phyloP scores from a whole-genome alignment of 148 eudicot genomes.

The Nepenthes gracilis region DNA sequence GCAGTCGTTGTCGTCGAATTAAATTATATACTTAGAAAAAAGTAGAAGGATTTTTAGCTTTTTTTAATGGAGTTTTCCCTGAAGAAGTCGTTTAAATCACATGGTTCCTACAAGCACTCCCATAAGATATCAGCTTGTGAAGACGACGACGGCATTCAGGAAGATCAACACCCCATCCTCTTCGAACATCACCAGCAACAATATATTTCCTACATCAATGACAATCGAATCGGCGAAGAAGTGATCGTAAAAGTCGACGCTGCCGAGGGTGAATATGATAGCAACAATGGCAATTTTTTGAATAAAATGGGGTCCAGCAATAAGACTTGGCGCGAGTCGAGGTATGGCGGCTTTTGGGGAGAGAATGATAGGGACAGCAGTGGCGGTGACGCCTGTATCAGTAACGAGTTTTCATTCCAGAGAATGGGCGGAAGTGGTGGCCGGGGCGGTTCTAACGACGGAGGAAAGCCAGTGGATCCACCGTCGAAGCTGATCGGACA shows the following conservation, averaged over 20 bases:
- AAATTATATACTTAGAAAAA: too few species aligned
- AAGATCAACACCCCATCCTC: constrained; percentile 31
- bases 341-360: not conserved
- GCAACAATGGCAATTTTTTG: not conserved
- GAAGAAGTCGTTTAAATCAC: constrained; percentile 16
- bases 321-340: constrained; percentile 7
- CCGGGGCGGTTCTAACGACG: too few species aligned
- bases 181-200: constrained; percentile 11
- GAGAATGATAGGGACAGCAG: too few species aligned
- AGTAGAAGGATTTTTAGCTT: not conserved
- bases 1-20: not conserved
- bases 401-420: too few species aligned
- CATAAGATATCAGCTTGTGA: constrained; percentile 4
- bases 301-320: not conserved
- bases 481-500: constrained; percentile 31
- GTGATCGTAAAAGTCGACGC: constrained; percentile 37
- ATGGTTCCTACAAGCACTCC: constrained; percentile 11
- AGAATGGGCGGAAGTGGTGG: too few species aligned
- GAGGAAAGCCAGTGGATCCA: constrained; percentile 15
- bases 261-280: not conserved
- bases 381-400: too few species aligned
- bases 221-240: constrained; percentile 8
- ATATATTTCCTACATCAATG: not conserved
- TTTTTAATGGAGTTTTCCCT: constrained; percentile 4
- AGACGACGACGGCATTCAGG: constrained; percentile 8